phyloP scores from a whole-genome alignment of 1,284 basidiomycete genomes.

The Papiliotrema terrestris region DNA sequence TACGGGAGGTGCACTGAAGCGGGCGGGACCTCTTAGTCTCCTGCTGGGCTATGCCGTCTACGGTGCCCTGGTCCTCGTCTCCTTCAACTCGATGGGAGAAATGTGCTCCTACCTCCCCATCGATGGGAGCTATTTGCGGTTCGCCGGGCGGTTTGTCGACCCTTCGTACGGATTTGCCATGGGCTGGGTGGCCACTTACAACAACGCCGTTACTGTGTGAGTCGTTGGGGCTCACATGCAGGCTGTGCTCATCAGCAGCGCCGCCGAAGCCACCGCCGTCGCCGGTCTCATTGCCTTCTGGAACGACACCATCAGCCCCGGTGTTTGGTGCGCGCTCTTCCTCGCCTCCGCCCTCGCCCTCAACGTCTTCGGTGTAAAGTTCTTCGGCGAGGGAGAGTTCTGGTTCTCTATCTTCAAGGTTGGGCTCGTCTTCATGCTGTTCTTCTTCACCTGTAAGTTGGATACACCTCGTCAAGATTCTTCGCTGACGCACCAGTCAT shows the following conservation, averaged over 20 bases:
- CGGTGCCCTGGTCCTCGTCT: slow-evolving; percentile 8
- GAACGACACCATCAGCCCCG: slow-evolving; percentile 48
- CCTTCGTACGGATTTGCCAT: slow-evolving; percentile 9
- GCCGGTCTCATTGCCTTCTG: slow-evolving; percentile 28
- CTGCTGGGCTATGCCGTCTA: slow-evolving; percentile 13
- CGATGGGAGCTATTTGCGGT: slow-evolving; percentile 13
- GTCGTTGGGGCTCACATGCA: background rate
- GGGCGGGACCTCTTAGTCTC: slow-evolving; percentile 11
- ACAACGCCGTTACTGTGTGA: slow-evolving; percentile 7
- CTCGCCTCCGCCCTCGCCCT: slow-evolving; percentile 48
- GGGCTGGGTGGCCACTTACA: slow-evolving; percentile 13
- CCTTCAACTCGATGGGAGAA: slow-evolving; percentile 20
- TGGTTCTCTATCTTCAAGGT: slow-evolving; percentile 40
- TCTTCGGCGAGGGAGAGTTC: slow-evolving; percentile 16
- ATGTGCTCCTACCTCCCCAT: slow-evolving; percentile 18
- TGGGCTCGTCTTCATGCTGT: slow-evolving; percentile 61
- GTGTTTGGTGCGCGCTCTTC: slow-evolving; percentile 50
- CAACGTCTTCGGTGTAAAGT: slow-evolving; percentile 16
- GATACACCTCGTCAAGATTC: background rate
- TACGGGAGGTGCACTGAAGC: slow-evolving; percentile 6
- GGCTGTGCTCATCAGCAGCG: background rate
- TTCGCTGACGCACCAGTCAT: slow-evolving; percentile 53
- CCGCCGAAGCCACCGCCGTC: background rate
- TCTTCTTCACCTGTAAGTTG: slow-evolving; percentile 18
- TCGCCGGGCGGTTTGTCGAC: slow-evolving; percentile 14